phyloP scores from a whole-genome alignment of 2,329 filamentous ascomycete species.

The Sclerotinia sclerotiorum region DNA sequence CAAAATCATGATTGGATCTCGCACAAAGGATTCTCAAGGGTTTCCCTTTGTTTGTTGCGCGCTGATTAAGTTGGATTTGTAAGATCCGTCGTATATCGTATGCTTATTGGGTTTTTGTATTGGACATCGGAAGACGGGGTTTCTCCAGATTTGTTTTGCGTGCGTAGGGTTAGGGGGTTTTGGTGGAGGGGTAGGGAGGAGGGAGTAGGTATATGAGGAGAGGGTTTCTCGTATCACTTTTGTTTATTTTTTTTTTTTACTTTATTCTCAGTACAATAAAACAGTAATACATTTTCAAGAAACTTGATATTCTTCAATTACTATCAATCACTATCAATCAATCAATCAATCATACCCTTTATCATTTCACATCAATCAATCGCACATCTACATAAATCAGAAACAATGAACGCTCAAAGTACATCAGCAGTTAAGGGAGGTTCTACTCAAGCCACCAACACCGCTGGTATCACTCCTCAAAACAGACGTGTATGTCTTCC shows the following conservation, averaged over 20 bases:
- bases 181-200: neutral
- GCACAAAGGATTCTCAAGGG: neutral
- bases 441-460: slow-evolving; percentile 34
- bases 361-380: neutral
- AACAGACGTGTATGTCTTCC: slow-evolving; percentile 30
- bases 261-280: neutral
- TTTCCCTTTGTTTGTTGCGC: neutral
- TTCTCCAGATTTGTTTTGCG: neutral
- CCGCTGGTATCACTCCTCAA: slow-evolving; percentile 22
- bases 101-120: neutral
- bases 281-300: neutral
- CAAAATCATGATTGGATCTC: neutral
- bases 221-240: neutral
- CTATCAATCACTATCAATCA: neutral
- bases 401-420: slow-evolving; percentile 19
- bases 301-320: neutral
- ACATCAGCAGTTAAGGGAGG: slow-evolving; percentile 32
- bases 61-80: slow-evolving; percentile 2
- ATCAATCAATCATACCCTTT: neutral
- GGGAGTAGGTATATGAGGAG: neutral
- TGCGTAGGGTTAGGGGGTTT: neutral
- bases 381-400: neutral
- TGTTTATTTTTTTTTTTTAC: fast-evolving
- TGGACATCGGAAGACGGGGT: neutral
- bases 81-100: neutral